Evolutionary conservation across 805 yeast genomes (phyloP).

Genomic region (Yamadazyma insecticola): DNA sequence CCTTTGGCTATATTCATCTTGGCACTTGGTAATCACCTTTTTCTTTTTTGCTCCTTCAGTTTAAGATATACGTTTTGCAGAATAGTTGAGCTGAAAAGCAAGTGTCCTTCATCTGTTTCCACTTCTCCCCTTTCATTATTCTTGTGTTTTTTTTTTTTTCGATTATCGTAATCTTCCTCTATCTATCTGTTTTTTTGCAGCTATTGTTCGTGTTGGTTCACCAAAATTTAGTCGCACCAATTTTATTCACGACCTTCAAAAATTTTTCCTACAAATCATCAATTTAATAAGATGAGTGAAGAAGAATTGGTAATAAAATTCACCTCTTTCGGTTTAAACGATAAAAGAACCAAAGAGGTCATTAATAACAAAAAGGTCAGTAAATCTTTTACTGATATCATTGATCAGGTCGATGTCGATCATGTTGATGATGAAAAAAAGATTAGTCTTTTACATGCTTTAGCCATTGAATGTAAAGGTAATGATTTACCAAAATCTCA

Average conservation of each 20-base stretch:
- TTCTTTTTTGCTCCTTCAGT: conserved; percentile 1
- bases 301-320: conserved; percentile 32
- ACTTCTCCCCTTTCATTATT: too few relatives aligned
- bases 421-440: conserved; percentile 47
- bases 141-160: too few relatives aligned
- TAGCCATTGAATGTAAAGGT: conserved; percentile 70
- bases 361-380: conserved; percentile 83
- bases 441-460: conserved; percentile 64
- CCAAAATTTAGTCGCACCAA: too few relatives aligned
- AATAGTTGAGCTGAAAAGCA: too few relatives aligned
- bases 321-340: conserved; percentile 58
- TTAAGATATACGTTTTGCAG: too few relatives aligned
- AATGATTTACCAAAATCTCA: conserved; percentile 46
- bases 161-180: too few relatives aligned
- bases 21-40: neutral
- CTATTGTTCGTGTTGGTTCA: too few relatives aligned
- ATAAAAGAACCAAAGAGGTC: conserved; percentile 72
- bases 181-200: too few relatives aligned
- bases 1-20: neutral
- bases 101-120: too few relatives aligned
- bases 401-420: conserved; percentile 16
- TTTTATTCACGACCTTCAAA: too few relatives aligned
- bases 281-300: too few relatives aligned
- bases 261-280: too few relatives aligned
- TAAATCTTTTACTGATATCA: conserved; percentile 57